Conservation (phyloP, 73 alveolate genomes). For the Paramecium pentaurelia region DNA sequence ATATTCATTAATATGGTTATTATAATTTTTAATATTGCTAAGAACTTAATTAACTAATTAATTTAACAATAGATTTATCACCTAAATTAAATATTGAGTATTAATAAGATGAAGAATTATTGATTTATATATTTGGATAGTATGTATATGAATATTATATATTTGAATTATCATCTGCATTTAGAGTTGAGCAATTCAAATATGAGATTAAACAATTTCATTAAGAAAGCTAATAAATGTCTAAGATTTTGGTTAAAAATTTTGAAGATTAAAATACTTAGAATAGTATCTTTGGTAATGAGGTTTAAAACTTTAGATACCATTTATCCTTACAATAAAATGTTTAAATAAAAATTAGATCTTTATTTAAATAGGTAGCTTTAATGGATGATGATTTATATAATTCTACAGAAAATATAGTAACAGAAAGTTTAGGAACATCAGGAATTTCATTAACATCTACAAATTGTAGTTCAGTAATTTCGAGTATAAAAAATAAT, state of each 20-base stretch:
- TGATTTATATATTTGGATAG: constrained; percentile 15
- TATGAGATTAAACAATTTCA: background rate
- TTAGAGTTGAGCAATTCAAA: background rate
- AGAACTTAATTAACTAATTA: background rate
- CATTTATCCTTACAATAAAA: background rate
- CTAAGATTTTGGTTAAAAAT: background rate
- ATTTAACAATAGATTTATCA: background rate
- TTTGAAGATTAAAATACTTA: background rate
- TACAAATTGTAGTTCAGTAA: background rate
- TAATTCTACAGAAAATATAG: background rate
- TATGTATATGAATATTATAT: background rate
- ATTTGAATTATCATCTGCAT: background rate
- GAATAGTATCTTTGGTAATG: background rate
- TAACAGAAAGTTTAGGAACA: background rate
- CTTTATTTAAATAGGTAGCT: background rate
- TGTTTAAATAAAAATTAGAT: background rate
- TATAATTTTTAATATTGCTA: background rate
- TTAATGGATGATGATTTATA: background rate
- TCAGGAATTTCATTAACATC: background rate
- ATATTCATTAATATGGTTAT: background rate
- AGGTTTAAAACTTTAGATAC: background rate
- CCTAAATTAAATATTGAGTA: background rate
- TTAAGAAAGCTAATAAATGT: background rate
- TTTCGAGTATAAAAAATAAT: background rate
- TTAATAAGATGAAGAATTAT: background rate